Conservation (phyloP, 78 protist genomes). For the Guillardia theta region DNA sequence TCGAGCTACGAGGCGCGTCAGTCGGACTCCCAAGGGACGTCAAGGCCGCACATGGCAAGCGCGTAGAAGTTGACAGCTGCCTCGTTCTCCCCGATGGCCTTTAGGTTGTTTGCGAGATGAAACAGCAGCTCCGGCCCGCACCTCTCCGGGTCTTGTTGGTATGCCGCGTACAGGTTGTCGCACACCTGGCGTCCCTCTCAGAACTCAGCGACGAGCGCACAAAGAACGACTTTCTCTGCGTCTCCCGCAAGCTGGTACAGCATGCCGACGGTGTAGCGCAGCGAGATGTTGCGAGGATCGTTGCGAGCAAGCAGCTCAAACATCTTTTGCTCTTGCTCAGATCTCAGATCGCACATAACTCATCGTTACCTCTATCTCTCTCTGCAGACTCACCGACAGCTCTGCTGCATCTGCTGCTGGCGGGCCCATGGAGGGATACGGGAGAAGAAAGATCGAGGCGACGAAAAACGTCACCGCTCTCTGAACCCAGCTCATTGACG, state of each 20-base stretch:
- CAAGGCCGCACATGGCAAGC: not conserved
- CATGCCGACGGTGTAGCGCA: not conserved
- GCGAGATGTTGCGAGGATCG: not conserved
- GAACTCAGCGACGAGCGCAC: too few species aligned
- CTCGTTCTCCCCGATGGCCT: not conserved
- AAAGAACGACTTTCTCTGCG: not conserved
- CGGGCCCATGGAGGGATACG: not conserved
- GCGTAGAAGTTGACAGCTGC: slow-evolving; percentile 8
- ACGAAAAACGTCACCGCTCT: not conserved
- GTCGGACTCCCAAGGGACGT: too few species aligned
- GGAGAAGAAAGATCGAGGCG: not conserved
- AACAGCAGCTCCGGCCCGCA: not conserved
- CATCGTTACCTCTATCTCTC: too few species aligned
- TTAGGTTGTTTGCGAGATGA: not conserved
- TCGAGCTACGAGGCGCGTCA: too few species aligned
- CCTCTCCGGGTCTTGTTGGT: not conserved
- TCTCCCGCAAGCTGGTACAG: not conserved
- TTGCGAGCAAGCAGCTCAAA: not conserved
- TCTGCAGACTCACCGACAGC: not conserved
- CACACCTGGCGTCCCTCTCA: too few species aligned
- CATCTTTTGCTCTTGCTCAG: not conserved
- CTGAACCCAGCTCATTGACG: too few species aligned
- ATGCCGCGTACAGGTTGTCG: not conserved
- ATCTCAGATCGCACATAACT: too few species aligned
- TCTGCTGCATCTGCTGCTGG: not conserved